phyloP scores from a whole-genome alignment of 306 rosid species.

The Pyrus betulifolia region DNA sequence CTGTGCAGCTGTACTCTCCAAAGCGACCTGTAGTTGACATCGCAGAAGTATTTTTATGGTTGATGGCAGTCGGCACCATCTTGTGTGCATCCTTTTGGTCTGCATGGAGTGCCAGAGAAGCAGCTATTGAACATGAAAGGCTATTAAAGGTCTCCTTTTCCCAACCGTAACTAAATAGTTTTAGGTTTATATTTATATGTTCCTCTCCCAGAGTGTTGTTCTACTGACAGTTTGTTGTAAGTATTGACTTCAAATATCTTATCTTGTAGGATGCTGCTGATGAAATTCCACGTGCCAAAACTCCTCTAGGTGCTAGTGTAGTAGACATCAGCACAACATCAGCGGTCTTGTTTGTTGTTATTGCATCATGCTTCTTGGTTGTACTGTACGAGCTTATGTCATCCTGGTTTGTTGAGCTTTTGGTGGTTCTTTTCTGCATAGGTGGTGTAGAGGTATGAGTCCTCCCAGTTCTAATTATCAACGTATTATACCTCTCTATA shows the following conservation, averaged over 20 bases:
- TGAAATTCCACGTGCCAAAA: conserved; percentile 38
- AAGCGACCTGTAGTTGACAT: conserved; percentile 68
- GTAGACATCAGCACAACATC: conserved; percentile 69
- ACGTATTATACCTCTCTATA: neutral
- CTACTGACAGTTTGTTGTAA: neutral
- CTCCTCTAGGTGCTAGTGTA: conserved; percentile 31
- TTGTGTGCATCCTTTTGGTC: conserved; percentile 96
- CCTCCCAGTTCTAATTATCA: neutral
- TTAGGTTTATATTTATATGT: neutral
- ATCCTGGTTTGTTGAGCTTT: conserved; percentile 65
- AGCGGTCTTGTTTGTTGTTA: conserved; percentile 68
- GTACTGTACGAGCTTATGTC: conserved; percentile 82
- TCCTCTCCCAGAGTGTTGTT: neutral
- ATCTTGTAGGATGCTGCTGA: conserved; percentile 59
- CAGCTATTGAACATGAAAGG: conserved; percentile 61
- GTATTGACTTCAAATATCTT: conserved; percentile 4
- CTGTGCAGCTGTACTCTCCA: conserved; percentile 92
- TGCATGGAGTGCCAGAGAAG: conserved; percentile 82
- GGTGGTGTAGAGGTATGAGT: conserved; percentile 82
- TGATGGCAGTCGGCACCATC: conserved; percentile 90
- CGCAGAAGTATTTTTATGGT: conserved; percentile 94
- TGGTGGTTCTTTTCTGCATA: conserved; percentile 92
- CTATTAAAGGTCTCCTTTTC: conserved; percentile 52
- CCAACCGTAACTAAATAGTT: neutral
- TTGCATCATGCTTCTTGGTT: conserved; percentile 81